Evolutionary conservation across 352 stramenopile species (phyloP), one percentile per base, ranked within the genome.

Genomic region (Phytophthora syringae): DNA sequence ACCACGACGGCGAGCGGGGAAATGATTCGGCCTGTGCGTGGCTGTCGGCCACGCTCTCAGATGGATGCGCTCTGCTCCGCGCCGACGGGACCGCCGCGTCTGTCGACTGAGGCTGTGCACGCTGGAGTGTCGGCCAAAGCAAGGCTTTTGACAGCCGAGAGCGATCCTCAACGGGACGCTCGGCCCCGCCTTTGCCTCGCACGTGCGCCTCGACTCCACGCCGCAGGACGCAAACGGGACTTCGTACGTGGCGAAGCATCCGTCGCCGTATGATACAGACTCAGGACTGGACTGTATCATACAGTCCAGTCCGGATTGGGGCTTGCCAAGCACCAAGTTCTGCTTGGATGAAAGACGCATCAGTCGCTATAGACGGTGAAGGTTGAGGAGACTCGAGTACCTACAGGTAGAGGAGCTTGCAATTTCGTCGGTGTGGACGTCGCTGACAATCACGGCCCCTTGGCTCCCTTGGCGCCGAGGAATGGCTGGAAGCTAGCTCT

Each of bases 141-240:
- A 22, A 42, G 16, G 34, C 44, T 45, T 45, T 45, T 25, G 34
- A 28, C 16, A 21, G n/a, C 20, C 57, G 53, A 45, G 51, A 37
- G 36, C 39, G 42, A 67, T 43, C 60, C n/a, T 58, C 69, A 73
- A 77, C 59, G 42, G 42, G 51, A 74, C 64, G 54, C 32, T 71
- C 25, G 11, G 44, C 36, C 67, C 59, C 16, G 56, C 30, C 49
- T 74, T 63, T 74, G 61, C 60, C 43, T 53, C 59, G 69, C 64
- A 74, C 70, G 70, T 74, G 65, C 70, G 62, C 32, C 22, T 67
- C 61, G 37, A 70, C 42, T 67, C 42, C 39, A 72, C 67, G 56
- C 53, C 52, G 24, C 15, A 40, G 47, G 37, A 47, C 50, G 65
- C 40, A 66, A 61, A 71, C 63, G 54, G 55, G 53, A 27, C 57